Evolutionary conservation across 1,139 yeast species (phyloP).

Genomic region (Wickerhamiella infanticola): DNA sequence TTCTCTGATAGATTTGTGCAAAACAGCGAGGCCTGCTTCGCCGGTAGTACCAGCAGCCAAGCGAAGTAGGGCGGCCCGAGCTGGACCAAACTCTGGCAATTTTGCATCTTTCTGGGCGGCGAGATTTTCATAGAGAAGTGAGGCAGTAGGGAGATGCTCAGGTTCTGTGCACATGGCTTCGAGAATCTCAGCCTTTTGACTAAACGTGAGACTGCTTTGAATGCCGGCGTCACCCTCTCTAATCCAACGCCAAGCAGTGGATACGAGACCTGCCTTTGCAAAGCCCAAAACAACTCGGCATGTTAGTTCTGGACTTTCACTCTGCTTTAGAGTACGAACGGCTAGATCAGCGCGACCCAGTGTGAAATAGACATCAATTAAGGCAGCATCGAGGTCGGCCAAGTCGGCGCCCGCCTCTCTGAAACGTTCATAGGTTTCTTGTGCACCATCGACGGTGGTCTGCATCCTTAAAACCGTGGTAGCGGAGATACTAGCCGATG

Average conservation of each 20-base stretch:
- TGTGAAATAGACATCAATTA: neutral
- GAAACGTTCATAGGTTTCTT: neutral
- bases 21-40: slow-evolving; percentile 14
- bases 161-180: slow-evolving; percentile 2
- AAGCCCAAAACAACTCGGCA: slow-evolving; percentile 18
- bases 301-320: neutral
- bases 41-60: neutral
- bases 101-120: slow-evolving; percentile 3
- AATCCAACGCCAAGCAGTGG: slow-evolving; percentile 25
- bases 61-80: neutral
- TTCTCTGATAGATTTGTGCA: slow-evolving; percentile 22
- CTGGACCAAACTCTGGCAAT: slow-evolving; percentile 12
- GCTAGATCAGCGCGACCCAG: neutral
- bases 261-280: slow-evolving; percentile 17
- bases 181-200: neutral
- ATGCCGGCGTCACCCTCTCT: slow-evolving; percentile 12
- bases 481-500: neutral
- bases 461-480: neutral
- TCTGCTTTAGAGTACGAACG: neutral
- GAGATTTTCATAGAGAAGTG: slow-evolving; percentile 8
- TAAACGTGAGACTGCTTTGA: neutral
- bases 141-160: slow-evolving; percentile 10
- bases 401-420: neutral
- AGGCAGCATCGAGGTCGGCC: neutral
- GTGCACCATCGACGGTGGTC: neutral